Evolutionary conservation across 1,139 yeast species (phyloP).

Genomic region (Pneumocystis oryctolagi): DNA sequence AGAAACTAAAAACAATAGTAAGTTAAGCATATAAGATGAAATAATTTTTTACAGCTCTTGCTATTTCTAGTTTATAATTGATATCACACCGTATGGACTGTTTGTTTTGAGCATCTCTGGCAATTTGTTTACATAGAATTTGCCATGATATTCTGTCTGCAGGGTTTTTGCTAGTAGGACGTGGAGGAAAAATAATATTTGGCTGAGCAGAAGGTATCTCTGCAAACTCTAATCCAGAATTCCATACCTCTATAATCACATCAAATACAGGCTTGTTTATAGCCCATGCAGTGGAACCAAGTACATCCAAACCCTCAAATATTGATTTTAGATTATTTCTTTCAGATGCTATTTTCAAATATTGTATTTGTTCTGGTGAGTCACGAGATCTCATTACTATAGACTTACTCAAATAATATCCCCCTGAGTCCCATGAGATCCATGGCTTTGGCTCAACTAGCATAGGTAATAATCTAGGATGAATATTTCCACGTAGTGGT

Average conservation of each 20-base stretch:
- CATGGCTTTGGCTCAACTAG: constrained; percentile 77
- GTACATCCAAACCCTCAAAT: constrained; percentile 69
- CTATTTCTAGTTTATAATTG: constrained; percentile 85
- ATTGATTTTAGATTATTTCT: constrained; percentile 50
- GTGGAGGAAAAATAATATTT: constrained; percentile 45
- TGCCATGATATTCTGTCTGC: constrained; percentile 53
- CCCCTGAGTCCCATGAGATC: constrained; percentile 71
- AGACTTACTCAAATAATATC: constrained; percentile 52
- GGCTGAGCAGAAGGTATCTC: constrained; percentile 52
- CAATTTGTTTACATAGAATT: constrained; percentile 39
- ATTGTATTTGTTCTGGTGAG: constrained; percentile 81
- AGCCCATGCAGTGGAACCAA: constrained; percentile 89
- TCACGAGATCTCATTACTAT: constrained; percentile 63
- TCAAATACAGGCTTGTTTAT: constrained; percentile 59
- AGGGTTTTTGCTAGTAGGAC: constrained; percentile 57
- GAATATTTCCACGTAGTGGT: constrained; percentile 49
- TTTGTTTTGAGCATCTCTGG: constrained; percentile 47
- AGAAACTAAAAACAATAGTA: constrained; percentile 25
- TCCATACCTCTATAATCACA: constrained; percentile 69
- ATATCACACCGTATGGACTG: constrained; percentile 87
- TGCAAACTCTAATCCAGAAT: constrained; percentile 59
- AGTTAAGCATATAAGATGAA: neutral
- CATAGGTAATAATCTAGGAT: constrained; percentile 90
- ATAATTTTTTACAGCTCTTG: constrained; percentile 41
- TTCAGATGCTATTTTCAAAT: constrained; percentile 68